Conservation (phyloP, 148 eudicot species). For the Camellia sinensis region DNA sequence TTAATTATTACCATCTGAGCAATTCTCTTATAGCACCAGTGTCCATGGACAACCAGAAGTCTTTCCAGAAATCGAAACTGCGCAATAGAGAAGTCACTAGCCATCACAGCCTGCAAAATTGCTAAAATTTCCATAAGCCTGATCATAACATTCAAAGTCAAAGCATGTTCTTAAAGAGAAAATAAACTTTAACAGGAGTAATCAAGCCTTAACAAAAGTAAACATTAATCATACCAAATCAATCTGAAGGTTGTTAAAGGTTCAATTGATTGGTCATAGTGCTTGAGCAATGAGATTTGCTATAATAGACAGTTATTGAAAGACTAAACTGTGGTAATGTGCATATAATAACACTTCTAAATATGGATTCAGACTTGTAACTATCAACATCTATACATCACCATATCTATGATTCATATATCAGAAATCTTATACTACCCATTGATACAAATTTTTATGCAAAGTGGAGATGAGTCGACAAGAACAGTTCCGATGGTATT, state of each 20-base stretch:
- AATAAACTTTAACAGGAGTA: neutral
- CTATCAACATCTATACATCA: neutral
- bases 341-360: neutral
- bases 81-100: slow-evolving; percentile 77
- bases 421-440: neutral
- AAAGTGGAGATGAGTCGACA: neutral
- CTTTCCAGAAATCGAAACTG: slow-evolving; percentile 74
- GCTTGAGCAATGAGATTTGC: neutral
- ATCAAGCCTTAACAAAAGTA: slow-evolving; percentile 1
- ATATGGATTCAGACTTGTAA: neutral
- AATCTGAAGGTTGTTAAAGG: neutral
- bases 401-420: neutral
- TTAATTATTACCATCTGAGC: slow-evolving; percentile 60
- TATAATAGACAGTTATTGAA: neutral
- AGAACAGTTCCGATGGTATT: slow-evolving; percentile 2
- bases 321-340: neutral
- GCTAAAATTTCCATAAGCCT: slow-evolving; percentile 32
- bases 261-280: slow-evolving; percentile 1
- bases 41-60: slow-evolving; percentile 77
- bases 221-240: neutral
- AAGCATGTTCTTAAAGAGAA: neutral
- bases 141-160: neutral
- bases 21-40: slow-evolving; percentile 85
- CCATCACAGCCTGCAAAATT: slow-evolving; percentile 76
- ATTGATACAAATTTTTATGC: neutral